A percentile compares a stretch with the other conserved stretches of the same genome.
These are phyloP conservation scores for Calonectria pauciramosa DNA, from an alignment of 2,329 filamentous ascomycete species.

Conservation along the genomic window DNA sequence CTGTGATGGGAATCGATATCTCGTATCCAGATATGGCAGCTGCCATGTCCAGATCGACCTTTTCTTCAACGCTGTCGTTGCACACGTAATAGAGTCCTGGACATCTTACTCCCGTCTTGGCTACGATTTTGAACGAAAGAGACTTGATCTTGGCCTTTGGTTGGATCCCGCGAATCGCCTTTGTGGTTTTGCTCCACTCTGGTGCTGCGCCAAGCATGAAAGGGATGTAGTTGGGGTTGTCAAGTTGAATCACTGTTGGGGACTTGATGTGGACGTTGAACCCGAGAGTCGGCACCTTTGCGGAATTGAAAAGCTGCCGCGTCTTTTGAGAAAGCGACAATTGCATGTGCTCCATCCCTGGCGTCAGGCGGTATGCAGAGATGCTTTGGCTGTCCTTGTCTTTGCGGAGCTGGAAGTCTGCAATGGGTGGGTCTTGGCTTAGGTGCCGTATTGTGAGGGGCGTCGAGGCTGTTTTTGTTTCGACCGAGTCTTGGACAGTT, in stretches of 20 bases:
- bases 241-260: slow-evolving; percentile 49
- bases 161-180: slow-evolving; percentile 17
- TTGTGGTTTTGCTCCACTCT: slow-evolving; percentile 26
- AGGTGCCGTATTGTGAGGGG: slow-evolving; percentile 39
- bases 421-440: slow-evolving; percentile 31
- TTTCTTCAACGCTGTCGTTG: background rate
- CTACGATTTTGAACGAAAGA: slow-evolving; percentile 19
- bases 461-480: slow-evolving; percentile 28
- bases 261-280: slow-evolving; percentile 44
- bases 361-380: slow-evolving; percentile 46
- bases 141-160: slow-evolving; percentile 34
- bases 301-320: slow-evolving; percentile 48
- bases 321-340: slow-evolving; percentile 51
- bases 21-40: fast-evolving
- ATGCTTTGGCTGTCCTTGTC: background rate
- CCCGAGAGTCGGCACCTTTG: slow-evolving; percentile 48
- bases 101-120: slow-evolving; percentile 22
- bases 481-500: background rate
- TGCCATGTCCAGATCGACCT: slow-evolving; percentile 6
- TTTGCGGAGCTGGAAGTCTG: slow-evolving; percentile 27
- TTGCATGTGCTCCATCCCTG: slow-evolving; percentile 46
- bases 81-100: background rate
- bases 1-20: slow-evolving; percentile 17
- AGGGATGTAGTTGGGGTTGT: slow-evolving; percentile 40
- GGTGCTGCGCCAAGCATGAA: slow-evolving; percentile 37